Percentiles rank a stretch among this genome's conserved stretches.
phyloP scores from a whole-genome alignment of 768 basidiomycete species.

The Pleurotus citrinopileatus region DNA sequence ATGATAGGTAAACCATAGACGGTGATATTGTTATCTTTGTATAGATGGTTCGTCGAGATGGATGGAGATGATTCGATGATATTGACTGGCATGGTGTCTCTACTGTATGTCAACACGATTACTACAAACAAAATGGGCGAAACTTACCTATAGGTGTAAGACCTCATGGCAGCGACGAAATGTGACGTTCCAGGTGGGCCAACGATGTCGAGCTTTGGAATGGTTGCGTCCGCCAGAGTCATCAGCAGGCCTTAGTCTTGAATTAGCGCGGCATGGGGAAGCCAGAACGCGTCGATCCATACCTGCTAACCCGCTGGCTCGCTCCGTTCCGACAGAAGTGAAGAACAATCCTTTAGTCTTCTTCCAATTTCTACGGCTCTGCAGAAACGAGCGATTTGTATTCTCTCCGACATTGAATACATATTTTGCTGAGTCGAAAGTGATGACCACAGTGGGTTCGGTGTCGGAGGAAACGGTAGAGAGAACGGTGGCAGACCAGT shows the following conservation, averaged over 20 bases:
- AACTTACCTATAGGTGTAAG: slow-evolving; percentile 63
- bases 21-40: slow-evolving; percentile 59
- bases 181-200: slow-evolving; percentile 78
- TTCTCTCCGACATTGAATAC: slow-evolving; percentile 89
- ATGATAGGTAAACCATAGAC: slow-evolving; percentile 59
- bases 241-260: slow-evolving; percentile 61
- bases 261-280: slow-evolving; percentile 2
- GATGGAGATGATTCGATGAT: slow-evolving; percentile 38
- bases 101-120: slow-evolving; percentile 19
- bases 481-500: slow-evolving; percentile 64
- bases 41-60: slow-evolving; percentile 40
- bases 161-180: slow-evolving; percentile 66
- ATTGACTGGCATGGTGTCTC: slow-evolving; percentile 49
- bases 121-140: neutral
- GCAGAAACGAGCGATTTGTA: slow-evolving; percentile 68
- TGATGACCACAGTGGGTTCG: slow-evolving; percentile 71
- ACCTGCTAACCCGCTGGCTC: slow-evolving; percentile 76
- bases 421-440: slow-evolving; percentile 79
- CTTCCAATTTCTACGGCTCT: slow-evolving; percentile 63
- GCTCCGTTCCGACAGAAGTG: slow-evolving; percentile 58
- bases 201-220: slow-evolving; percentile 52
- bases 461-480: slow-evolving; percentile 70
- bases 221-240: slow-evolving; percentile 73
- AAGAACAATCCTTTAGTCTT: slow-evolving; percentile 72
- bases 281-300: slow-evolving; percentile 15